Percentiles rank a stretch among this genome's conserved stretches.
Evolutionary conservation across 2,329 filamentous ascomycete genomes (phyloP).

Genomic region (Aphanoascus verrucosus): DNA sequence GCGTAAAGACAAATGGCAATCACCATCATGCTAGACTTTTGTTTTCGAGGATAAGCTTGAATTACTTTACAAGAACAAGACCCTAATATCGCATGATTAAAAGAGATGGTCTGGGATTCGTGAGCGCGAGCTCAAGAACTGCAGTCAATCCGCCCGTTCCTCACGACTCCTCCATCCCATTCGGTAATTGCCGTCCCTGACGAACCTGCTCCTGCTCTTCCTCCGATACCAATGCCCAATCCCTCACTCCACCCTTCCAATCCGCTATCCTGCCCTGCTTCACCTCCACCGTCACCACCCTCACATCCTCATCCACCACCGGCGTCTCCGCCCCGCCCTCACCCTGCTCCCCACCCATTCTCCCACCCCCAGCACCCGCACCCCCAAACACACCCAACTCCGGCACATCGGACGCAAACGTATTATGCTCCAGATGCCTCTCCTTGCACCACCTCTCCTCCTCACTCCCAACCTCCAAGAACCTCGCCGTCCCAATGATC

Average conservation of each 20-base stretch:
- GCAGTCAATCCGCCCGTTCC: too few species aligned
- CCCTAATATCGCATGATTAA: too few species aligned
- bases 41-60: too few species aligned
- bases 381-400: conserved; percentile 38
- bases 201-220: conserved; percentile 18
- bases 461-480: conserved; percentile 62
- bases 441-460: conserved; percentile 78
- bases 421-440: conserved; percentile 83
- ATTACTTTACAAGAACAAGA: too few species aligned
- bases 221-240: conserved; percentile 48
- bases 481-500: conserved; percentile 74
- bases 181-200: background rate
- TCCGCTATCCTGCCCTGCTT: conserved; percentile 79
- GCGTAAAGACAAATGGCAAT: too few species aligned
- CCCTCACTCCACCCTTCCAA: conserved; percentile 86
- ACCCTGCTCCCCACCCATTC: conserved; percentile 40
- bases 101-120: too few species aligned
- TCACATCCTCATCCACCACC: conserved; percentile 54
- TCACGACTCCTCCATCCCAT: background rate
- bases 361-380: conserved; percentile 20
- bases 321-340: conserved; percentile 45
- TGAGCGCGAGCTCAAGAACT: too few species aligned
- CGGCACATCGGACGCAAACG: conserved; percentile 50
- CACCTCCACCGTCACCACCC: conserved; percentile 78
- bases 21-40: too few species aligned